Conservation (phyloP, 2,329 filamentous ascomycete genomes). For the Pseudogymnoascus sp. region DNA sequence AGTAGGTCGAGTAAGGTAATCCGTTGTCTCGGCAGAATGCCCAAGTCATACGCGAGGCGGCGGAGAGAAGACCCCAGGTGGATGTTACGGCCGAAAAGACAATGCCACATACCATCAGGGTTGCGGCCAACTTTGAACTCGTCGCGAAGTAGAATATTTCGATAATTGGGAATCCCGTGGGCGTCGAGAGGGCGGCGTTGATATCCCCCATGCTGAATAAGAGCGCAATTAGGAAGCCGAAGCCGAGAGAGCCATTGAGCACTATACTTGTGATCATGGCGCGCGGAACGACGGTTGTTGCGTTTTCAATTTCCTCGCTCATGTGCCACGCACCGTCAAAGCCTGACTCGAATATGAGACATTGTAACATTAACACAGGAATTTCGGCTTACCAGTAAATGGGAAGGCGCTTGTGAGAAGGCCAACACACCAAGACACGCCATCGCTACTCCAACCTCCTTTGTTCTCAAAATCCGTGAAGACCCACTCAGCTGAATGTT, state of each 20-base stretch:
- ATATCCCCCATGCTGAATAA: constrained; percentile 36
- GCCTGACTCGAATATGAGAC: constrained; percentile 5
- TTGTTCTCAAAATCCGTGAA: constrained; percentile 47
- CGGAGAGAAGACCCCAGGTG: constrained; percentile 26
- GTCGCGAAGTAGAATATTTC: constrained; percentile 44
- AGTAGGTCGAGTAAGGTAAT: constrained; percentile 28
- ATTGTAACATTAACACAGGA: constrained; percentile 24
- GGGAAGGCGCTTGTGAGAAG: constrained; percentile 12
- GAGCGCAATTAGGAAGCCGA: constrained; percentile 49
- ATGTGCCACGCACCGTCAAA: constrained; percentile 26
- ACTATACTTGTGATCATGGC: constrained; percentile 42
- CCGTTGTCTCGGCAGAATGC: constrained; percentile 38
- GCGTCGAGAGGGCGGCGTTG: constrained; percentile 38
- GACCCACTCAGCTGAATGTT: constrained; percentile 47
- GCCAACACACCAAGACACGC: constrained; percentile 33
- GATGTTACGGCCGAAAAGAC: constrained; percentile 29
- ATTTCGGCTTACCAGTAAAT: background rate
- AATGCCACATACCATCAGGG: constrained; percentile 20
- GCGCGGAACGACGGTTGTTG: constrained; percentile 42
- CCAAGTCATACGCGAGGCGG: constrained; percentile 36
- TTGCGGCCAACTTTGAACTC: constrained; percentile 32
- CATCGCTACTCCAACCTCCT: constrained; percentile 37
- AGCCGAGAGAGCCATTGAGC: constrained; percentile 46
- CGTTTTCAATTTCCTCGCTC: constrained; percentile 41
- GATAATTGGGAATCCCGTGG: constrained; percentile 49